Evolutionary conservation across 805 yeast genomes (phyloP).

Genomic region (Candida montana): DNA sequence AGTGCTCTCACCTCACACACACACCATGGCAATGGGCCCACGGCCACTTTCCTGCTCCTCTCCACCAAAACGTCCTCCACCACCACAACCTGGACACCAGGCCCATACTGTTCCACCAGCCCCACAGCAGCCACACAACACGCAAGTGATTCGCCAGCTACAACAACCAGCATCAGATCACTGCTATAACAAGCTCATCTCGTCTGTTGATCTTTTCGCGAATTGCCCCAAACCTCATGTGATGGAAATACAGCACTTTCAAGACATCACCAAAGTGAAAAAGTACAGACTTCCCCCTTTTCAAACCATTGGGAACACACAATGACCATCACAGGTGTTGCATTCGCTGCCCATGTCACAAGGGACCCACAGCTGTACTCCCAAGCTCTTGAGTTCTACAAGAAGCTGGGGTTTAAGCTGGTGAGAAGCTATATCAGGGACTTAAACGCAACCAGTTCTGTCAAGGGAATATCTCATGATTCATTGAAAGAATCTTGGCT

Average conservation of each 20-base stretch:
- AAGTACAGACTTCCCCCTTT: too few species aligned
- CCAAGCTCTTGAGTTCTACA: slow-evolving; percentile 51
- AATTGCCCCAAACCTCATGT: not conserved
- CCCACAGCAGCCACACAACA: slow-evolving; percentile 3
- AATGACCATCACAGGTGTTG: slow-evolving; percentile 33
- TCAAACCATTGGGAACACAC: too few species aligned
- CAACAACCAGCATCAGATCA: slow-evolving; percentile 9
- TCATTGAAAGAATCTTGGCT: slow-evolving; percentile 70
- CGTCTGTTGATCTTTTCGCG: not conserved
- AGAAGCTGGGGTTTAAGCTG: slow-evolving; percentile 52
- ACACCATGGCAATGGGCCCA: slow-evolving; percentile 13
- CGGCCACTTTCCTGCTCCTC: not conserved
- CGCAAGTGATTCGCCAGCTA: slow-evolving; percentile 7
- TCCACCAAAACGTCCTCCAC: slow-evolving; percentile 1
- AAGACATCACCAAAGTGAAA: too few species aligned
- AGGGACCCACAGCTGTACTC: slow-evolving; percentile 41
- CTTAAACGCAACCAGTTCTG: slow-evolving; percentile 30
- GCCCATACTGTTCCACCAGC: slow-evolving; percentile 3
- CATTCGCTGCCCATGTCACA: slow-evolving; percentile 61
- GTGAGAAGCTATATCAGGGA: slow-evolving; percentile 56
- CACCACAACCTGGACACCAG: not conserved
- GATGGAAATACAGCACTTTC: not conserved
- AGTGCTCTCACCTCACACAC: not conserved
- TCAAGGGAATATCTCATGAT: slow-evolving; percentile 56
- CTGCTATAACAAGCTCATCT: too few species aligned